Percentiles rank a stretch among this genome's conserved stretches.
Evolutionary conservation across 768 basidiomycete genomes (phyloP).

Genomic region (Lepiota brunneoincarnata): DNA sequence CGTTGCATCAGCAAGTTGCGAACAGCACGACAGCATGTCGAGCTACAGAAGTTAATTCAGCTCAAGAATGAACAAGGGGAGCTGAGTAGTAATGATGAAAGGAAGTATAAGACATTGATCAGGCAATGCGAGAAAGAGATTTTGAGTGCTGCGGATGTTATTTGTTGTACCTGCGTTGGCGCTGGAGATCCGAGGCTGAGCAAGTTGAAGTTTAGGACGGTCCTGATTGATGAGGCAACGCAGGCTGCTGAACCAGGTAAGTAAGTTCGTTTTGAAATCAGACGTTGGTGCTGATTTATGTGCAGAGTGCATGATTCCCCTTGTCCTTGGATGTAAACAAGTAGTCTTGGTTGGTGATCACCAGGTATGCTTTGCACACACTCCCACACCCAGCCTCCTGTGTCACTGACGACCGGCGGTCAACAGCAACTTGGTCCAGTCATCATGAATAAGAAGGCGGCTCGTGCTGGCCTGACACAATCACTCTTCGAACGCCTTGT

Average conservation of each 20-base stretch:
- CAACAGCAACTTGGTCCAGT: constrained; percentile 91
- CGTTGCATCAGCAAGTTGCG: constrained; percentile 95
- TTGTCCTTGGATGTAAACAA: constrained; percentile 97
- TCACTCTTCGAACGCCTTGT: constrained; percentile 98
- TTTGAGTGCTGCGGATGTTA: constrained; percentile 90
- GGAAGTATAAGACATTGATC: constrained; percentile 96
- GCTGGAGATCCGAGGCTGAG: constrained; percentile 94
- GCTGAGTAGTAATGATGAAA: constrained; percentile 92
- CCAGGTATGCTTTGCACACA: constrained; percentile 38
- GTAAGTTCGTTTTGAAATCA: constrained; percentile 21
- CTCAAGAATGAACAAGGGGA: constrained; percentile 98
- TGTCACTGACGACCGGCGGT: constrained; percentile 11
- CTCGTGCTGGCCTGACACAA: constrained; percentile 96
- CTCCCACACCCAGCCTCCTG: not conserved
- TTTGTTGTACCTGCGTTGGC: constrained; percentile 98
- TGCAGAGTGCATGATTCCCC: constrained; percentile 97
- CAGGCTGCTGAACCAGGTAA: constrained; percentile 95
- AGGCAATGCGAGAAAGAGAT: constrained; percentile 98
- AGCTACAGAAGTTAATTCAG: constrained; percentile 97
- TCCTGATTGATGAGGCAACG: constrained; percentile 97
- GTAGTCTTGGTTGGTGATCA: constrained; percentile 98
- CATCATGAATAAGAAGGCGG: constrained; percentile 99
- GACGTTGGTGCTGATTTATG: constrained; percentile 16
- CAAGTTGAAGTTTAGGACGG: constrained; percentile 98
- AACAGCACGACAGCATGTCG: constrained; percentile 95